Percentiles rank a stretch among this genome's conserved stretches.
Conservation (phyloP, 306 rosid genomes). For the Corylus heterophylla region DNA sequence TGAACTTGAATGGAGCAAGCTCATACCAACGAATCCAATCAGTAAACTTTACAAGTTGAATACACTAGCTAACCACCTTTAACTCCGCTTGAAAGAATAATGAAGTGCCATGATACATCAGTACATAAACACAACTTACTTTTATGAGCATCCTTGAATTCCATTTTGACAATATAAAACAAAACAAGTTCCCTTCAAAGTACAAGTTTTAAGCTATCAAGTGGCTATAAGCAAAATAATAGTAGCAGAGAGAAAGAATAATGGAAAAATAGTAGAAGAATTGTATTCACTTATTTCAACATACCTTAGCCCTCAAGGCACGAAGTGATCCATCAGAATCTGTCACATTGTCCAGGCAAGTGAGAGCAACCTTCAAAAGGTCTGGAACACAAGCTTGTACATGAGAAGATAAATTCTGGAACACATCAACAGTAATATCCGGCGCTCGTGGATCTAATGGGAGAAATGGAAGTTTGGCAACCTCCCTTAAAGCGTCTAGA, state of each 20-base stretch:
- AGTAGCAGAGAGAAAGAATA: neutral
- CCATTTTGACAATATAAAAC: neutral
- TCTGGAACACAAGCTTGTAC: constrained; percentile 95
- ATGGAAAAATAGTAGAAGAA: constrained; percentile 15
- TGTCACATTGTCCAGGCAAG: constrained; percentile 78
- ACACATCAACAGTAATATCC: constrained; percentile 58
- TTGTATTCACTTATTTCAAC: neutral
- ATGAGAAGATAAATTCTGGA: constrained; percentile 76
- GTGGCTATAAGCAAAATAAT: neutral
- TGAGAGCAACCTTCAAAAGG: constrained; percentile 82
- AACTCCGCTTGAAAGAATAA: neutral
- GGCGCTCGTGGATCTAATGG: constrained; percentile 87
- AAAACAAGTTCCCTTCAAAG: neutral
- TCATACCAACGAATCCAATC: neutral
- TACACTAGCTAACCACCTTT: neutral
- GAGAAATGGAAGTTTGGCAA: constrained; percentile 87
- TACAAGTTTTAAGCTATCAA: neutral
- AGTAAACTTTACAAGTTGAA: neutral
- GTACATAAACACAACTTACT: neutral
- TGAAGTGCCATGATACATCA: neutral
- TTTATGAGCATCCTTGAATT: neutral
- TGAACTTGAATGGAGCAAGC: neutral
- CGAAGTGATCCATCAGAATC: constrained; percentile 93
- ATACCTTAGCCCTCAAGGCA: constrained; percentile 91
- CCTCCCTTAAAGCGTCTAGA: constrained; percentile 85